phyloP scores from a whole-genome alignment of 768 basidiomycete species.

The Kondoa malvinella region DNA sequence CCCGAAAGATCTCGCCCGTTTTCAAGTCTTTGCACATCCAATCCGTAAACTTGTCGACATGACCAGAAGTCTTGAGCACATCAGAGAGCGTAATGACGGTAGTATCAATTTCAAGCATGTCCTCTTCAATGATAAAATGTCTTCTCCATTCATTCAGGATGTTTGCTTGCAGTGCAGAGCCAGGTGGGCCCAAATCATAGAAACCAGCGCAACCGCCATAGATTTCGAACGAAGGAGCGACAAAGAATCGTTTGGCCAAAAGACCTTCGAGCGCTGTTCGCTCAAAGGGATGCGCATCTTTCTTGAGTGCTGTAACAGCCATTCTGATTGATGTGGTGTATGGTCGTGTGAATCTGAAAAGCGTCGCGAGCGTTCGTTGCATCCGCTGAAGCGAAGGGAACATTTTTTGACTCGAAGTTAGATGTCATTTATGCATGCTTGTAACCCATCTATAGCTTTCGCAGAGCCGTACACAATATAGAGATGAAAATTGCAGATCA shows the following conservation, averaged over 20 bases:
- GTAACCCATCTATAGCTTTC: no score
- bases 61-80: slow-evolving; percentile 91
- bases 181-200: slow-evolving; percentile 44
- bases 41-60: slow-evolving; percentile 93
- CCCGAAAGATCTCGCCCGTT: slow-evolving; percentile 91
- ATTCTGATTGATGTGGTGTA: no score
- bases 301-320: slow-evolving; percentile 24
- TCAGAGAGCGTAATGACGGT: slow-evolving; percentile 91
- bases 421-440: no score
- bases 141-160: slow-evolving; percentile 90
- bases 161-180: slow-evolving; percentile 88
- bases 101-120: slow-evolving; percentile 96
- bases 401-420: no score
- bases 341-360: no score
- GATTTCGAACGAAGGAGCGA: slow-evolving; percentile 95
- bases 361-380: no score
- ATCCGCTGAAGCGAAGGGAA: no score
- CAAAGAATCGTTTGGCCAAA: slow-evolving; percentile 84
- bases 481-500: no score
- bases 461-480: no score
- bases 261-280: slow-evolving; percentile 68
- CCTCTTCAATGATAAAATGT: slow-evolving; percentile 95
- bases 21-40: slow-evolving; percentile 97
- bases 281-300: slow-evolving; percentile 46
- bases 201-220: slow-evolving; percentile 95